Conservation (phyloP, 495 filamentous ascomycete species). For the Penicillium pancosmium region DNA sequence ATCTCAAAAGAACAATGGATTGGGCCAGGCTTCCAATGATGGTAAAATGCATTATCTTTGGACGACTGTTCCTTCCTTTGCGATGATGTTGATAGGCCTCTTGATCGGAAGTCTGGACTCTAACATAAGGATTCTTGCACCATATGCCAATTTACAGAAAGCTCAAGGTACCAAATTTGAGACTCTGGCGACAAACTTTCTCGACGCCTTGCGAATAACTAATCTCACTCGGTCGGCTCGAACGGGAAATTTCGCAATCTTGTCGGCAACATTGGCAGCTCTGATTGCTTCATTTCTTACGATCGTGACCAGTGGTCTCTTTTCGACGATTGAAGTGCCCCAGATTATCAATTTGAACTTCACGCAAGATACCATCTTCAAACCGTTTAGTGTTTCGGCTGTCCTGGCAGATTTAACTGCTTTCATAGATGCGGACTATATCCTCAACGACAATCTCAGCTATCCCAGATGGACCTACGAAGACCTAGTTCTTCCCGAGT, state of each 20-base stretch:
- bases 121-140: constrained; percentile 16
- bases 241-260: constrained; percentile 11
- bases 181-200: constrained; percentile 10
- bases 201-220: constrained; percentile 9
- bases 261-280: constrained; percentile 11
- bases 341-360: constrained; percentile 1
- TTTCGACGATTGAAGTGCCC: constrained; percentile 13
- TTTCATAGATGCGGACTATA: neutral
- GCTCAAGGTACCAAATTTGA: neutral
- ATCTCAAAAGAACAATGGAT: constrained; percentile 16
- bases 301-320: constrained; percentile 18
- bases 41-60: constrained; percentile 16
- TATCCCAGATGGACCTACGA: constrained; percentile 17
- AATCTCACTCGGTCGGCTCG: neutral
- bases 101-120: constrained; percentile 12
- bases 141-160: constrained; percentile 10
- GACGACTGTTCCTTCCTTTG: constrained; percentile 16
- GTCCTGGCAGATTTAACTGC: neutral
- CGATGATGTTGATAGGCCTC: constrained; percentile 13
- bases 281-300: constrained; percentile 14
- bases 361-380: constrained; percentile 1
- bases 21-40: constrained; percentile 2
- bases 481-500: constrained; percentile 13
- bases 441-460: constrained; percentile 10
- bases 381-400: neutral